Percentiles rank a stretch among this genome's conserved stretches.
Conservation (phyloP, 768 basidiomycete genomes). For the Lentinula sp. region DNA sequence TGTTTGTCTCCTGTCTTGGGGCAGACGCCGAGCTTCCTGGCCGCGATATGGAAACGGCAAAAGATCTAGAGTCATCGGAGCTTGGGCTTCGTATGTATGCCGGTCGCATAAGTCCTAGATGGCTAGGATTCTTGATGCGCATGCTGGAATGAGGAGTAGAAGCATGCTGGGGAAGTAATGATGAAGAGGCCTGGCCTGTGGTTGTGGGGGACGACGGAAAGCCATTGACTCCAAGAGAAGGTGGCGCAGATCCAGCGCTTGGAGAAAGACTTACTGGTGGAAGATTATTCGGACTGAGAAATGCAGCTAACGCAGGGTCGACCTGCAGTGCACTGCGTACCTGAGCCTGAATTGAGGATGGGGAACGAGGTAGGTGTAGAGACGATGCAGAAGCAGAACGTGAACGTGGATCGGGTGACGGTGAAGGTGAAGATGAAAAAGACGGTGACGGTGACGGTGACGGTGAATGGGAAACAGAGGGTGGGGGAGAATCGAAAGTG, state of each 20-base stretch:
- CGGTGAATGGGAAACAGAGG: background rate
- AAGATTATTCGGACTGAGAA: constrained; percentile 3
- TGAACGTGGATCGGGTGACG: background rate
- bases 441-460: background rate
- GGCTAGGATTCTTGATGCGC: background rate
- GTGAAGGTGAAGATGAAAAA: background rate
- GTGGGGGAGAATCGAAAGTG: background rate
- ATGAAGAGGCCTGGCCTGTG: background rate
- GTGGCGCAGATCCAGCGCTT: background rate
- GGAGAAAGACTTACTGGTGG: background rate
- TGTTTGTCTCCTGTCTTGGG: background rate
- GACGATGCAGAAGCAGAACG: background rate
- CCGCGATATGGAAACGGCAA: background rate
- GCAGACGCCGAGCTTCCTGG: background rate
- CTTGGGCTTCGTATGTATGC: background rate
- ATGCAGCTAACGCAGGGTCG: background rate
- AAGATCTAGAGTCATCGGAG: background rate
- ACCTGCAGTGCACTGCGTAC: background rate
- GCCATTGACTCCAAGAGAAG: background rate
- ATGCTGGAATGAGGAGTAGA: background rate
- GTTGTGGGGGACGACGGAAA: background rate
- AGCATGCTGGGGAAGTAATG: background rate
- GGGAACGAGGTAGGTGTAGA: background rate
- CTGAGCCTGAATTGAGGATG: background rate
- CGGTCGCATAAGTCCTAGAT: background rate